Evolutionary conservation across 1,139 yeast genomes (phyloP).

Genomic region (Yamadazyma blattariae): DNA sequence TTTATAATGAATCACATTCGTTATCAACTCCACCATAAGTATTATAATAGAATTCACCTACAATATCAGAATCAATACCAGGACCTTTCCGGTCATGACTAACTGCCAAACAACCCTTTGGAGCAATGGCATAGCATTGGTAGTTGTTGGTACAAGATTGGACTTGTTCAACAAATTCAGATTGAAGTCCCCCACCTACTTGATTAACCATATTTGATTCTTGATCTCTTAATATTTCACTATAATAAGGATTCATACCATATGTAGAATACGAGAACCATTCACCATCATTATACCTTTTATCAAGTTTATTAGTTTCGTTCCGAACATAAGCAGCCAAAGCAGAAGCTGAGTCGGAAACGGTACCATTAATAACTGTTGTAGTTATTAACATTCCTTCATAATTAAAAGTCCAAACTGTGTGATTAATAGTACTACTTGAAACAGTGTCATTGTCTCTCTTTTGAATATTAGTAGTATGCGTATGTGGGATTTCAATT

Average conservation of each 20-base stretch:
- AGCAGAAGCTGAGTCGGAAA: not conserved
- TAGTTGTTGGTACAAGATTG: not conserved
- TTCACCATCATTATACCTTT: not conserved
- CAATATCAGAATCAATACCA: not conserved
- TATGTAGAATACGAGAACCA: not conserved
- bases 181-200: not conserved
- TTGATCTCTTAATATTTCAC: not conserved
- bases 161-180: not conserved
- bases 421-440: not conserved
- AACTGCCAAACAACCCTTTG: not conserved
- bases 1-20: not conserved
- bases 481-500: not conserved
- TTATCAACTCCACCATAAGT: conserved; percentile 2
- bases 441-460: not conserved
- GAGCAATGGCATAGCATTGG: not conserved
- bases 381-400: not conserved
- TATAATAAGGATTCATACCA: not conserved
- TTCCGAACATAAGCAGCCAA: not conserved
- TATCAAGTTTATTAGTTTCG: not conserved
- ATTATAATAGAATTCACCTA: conserved; percentile 1
- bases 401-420: not conserved
- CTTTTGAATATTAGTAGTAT: not conserved
- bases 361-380: not conserved
- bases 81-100: not conserved
- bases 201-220: not conserved